phyloP scores from a whole-genome alignment of 2,329 filamentous ascomycete species.

The Conoideocrella luteorostrata region DNA sequence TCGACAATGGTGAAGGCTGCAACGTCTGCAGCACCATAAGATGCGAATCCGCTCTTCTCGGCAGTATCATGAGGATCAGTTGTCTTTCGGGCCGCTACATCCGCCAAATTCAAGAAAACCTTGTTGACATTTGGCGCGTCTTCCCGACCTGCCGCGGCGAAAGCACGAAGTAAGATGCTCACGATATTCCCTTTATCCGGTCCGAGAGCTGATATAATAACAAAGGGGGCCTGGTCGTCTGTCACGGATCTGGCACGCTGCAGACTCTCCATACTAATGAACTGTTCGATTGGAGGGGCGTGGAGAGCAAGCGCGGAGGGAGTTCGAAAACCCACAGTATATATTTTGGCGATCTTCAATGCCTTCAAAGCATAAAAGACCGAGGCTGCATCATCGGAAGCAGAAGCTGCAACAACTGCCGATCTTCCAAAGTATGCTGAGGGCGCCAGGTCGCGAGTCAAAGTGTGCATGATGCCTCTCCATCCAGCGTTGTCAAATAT shows the following conservation, averaged over 20 bases:
- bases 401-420: conserved; percentile 68
- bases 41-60: conserved; percentile 68
- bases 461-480: conserved; percentile 76
- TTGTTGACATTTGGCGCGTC: conserved; percentile 43
- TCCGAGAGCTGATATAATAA: conserved; percentile 72
- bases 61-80: conserved; percentile 65
- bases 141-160: conserved; percentile 36
- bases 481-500: conserved; percentile 78
- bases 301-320: conserved; percentile 54
- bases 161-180: conserved; percentile 69
- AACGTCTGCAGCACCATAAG: conserved; percentile 73
- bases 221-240: conserved; percentile 59
- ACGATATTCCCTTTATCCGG: conserved; percentile 75
- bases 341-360: conserved; percentile 70
- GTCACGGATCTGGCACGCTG: conserved; percentile 45
- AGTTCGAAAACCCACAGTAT: conserved; percentile 75
- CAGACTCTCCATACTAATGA: conserved; percentile 65
- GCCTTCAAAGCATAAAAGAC: conserved; percentile 73
- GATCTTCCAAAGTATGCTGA: conserved; percentile 72
- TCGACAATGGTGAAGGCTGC: conserved; percentile 81
- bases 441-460: conserved; percentile 75
- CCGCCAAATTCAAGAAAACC: conserved; percentile 76
- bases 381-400: conserved; percentile 68
- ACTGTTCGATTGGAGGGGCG: conserved; percentile 65
- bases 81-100: conserved; percentile 45